phyloP scores from a whole-genome alignment of 768 basidiomycete species.

The Panellus pusillus region DNA sequence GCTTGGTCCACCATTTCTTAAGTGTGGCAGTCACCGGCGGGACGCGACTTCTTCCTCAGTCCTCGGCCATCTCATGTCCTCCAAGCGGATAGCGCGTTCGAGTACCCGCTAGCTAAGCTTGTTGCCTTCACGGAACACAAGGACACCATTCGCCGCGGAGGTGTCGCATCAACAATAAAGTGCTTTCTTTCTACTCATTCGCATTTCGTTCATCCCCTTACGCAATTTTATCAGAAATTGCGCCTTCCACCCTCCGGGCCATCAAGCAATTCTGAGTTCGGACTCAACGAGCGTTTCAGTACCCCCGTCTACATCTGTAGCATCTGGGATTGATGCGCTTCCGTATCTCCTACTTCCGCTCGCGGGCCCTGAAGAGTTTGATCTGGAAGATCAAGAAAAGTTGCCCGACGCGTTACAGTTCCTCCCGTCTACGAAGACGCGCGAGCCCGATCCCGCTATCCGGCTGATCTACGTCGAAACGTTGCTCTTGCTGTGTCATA shows the following conservation, averaged over 20 bases:
- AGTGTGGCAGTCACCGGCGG: slow-evolving; percentile 59
- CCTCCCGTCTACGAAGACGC: slow-evolving; percentile 77
- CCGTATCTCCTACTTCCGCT: slow-evolving; percentile 86
- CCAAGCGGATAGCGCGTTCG: slow-evolving; percentile 45
- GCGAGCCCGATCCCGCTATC: slow-evolving; percentile 76
- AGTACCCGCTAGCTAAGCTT: slow-evolving; percentile 83
- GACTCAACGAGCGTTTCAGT: slow-evolving; percentile 59
- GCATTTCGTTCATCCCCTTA: slow-evolving; percentile 15
- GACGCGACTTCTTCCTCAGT: slow-evolving; percentile 78
- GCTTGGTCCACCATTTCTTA: slow-evolving; percentile 1
- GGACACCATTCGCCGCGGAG: slow-evolving; percentile 83
- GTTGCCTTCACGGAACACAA: slow-evolving; percentile 88
- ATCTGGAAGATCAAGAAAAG: slow-evolving; percentile 91
- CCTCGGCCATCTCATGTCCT: slow-evolving; percentile 56
- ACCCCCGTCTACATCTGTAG: slow-evolving; percentile 53
- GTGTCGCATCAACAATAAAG: slow-evolving; percentile 89
- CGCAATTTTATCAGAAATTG: slow-evolving; percentile 61
- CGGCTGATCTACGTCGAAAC: slow-evolving; percentile 88
- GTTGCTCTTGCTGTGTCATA: slow-evolving; percentile 84
- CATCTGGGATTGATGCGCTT: slow-evolving; percentile 82
- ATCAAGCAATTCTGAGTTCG: slow-evolving; percentile 68
- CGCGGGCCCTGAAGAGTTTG: slow-evolving; percentile 94
- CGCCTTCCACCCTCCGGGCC: slow-evolving; percentile 65
- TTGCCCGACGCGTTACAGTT: slow-evolving; percentile 85
- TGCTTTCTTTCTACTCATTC: neutral